Evolutionary conservation across 2,329 filamentous ascomycete species (phyloP).

Genomic region (Cercospora sesami): DNA sequence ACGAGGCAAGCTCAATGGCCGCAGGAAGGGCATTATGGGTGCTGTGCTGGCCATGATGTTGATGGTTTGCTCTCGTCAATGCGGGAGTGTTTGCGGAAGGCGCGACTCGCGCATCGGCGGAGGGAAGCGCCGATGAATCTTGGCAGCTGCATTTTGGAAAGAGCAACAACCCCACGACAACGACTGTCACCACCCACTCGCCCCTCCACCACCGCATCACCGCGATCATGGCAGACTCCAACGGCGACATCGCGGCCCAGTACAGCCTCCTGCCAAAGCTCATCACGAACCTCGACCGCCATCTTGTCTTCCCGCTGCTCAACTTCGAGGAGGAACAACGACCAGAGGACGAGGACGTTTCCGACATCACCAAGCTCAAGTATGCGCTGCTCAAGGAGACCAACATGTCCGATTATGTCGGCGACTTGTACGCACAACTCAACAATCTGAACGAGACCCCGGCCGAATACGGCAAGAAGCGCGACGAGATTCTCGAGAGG

Average conservation of each 20-base stretch:
- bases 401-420: conserved; percentile 99
- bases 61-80: conserved; percentile 10
- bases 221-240: conserved; percentile 44
- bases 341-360: conserved; percentile 72
- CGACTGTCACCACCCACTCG: background rate
- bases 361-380: conserved; percentile 79
- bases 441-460: conserved; percentile 76
- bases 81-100: conserved; percentile 3
- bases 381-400: conserved; percentile 94
- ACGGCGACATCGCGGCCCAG: conserved; percentile 49
- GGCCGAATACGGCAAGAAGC: conserved; percentile 82
- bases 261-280: conserved; percentile 85
- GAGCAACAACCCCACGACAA: background rate
- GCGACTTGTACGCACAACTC: conserved; percentile 85
- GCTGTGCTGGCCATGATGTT: conserved; percentile 40
- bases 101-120: conserved; percentile 5
- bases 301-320: conserved; percentile 93
- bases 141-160: conserved; percentile 13
- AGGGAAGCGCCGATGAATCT: conserved; percentile 14
- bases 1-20: conserved; percentile 43
- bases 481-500: conserved; percentile 81
- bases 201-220: conserved; percentile 11
- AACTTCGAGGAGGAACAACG: conserved; percentile 83
- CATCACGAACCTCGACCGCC: conserved; percentile 88
- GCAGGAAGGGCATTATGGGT: conserved; percentile 43